Evolutionary conservation across 805 yeast genomes (phyloP).

Genomic region (Suhomyces pyralidae): DNA sequence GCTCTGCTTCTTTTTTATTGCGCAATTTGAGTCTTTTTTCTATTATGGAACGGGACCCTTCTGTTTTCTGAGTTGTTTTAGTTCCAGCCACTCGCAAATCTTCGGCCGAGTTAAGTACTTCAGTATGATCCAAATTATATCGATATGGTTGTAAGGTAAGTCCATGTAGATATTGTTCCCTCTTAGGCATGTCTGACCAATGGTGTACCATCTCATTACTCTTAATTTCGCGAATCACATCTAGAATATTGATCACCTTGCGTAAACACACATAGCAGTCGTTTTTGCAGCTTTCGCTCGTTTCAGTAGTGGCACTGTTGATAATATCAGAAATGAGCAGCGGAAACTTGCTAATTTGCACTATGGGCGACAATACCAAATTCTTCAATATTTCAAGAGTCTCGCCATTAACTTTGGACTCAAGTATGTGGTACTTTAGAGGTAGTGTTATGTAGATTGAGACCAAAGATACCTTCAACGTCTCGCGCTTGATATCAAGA

Average conservation of each 20-base stretch:
- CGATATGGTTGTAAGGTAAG: not conserved
- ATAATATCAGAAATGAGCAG: not conserved
- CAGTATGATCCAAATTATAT: not conserved
- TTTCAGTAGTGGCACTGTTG: not conserved
- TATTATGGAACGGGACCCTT: not conserved
- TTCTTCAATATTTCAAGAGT: not conserved
- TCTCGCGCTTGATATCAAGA: not conserved
- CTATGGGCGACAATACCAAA: not conserved
- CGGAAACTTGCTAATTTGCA: not conserved
- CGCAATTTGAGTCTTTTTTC: not conserved
- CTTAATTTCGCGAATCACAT: not conserved
- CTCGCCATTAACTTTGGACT: not conserved
- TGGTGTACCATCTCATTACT: not conserved
- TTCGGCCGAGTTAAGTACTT: not conserved
- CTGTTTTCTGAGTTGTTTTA: not conserved
- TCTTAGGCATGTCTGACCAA: not conserved
- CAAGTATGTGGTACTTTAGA: not conserved
- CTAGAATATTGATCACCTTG: not conserved
- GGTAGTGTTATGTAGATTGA: not conserved
- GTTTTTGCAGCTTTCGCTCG: not conserved
- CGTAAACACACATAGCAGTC: not conserved
- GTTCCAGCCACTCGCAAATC: slow-evolving; percentile 1
- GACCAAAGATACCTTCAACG: not conserved
- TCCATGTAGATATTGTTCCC: not conserved
- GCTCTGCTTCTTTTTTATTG: not conserved